Evolutionary conservation across 2,329 filamentous ascomycete species (phyloP), one percentile per base, ranked within the genome.

Genomic region (Xylariaceae sp.): DNA sequence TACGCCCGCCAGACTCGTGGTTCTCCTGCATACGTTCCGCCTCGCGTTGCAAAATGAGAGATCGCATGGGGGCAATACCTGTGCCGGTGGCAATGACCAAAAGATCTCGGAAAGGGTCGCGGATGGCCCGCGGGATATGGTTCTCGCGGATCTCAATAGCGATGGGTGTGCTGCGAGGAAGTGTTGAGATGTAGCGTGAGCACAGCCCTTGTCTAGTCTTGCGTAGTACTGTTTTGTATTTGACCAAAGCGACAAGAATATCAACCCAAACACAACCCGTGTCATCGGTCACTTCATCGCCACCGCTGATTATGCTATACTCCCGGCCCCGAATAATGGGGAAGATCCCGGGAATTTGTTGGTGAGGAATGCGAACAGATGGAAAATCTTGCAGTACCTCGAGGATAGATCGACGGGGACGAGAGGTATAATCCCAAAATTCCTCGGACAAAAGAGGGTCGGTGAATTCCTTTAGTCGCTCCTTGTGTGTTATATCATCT

Each of bases 361-460:
- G 73, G 67, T 83, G 87, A 0, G 93, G 91, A 2, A 98, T 81
- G 50, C 83, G 84, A 44, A 97, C 85, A 0, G 80, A 85, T 34
- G 86, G 79, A 58, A 98, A 98, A 57, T 98, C 93, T 45, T 92
- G 83, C 22, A 98, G 76, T 3, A 95, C 85, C 67, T 98, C 93
- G 5, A 98, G 72, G 46, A 97, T 95, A 47, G 87, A 94, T 25
- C 93, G 84, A 25, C 90, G 84, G 1, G 92, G 88, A 7, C 93
- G 83, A 0, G 91, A 91, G 1, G 93, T 93, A 63, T 98, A 98
- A 67, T 98, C 92, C 69, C 88, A 97, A 45, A 95, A 84, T 57
- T 98, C 93, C 56, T 97, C 90, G 5, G 92, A 80, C 57, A 85
- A 88, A 37, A 86, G 78, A 0, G 88, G 82, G 57, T 86, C 79